Percentiles rank a stretch among this genome's conserved stretches.
These are phyloP conservation scores for Fusarium sp. DNA, from an alignment of 2,329 filamentous ascomycete species.

Conservation along the genomic window DNA sequence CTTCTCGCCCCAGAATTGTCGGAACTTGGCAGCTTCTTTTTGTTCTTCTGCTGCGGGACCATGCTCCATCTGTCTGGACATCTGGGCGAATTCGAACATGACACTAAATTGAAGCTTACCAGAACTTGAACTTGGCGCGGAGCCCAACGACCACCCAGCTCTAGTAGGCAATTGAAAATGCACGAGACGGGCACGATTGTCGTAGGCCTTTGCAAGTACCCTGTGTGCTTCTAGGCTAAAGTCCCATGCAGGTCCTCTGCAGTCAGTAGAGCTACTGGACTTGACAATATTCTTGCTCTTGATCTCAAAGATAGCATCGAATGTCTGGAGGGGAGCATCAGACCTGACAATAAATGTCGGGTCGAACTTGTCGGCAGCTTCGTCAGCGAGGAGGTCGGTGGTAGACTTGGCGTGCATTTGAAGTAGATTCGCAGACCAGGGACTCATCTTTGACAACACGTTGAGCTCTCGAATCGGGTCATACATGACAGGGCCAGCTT, in stretches of 20 bases:
- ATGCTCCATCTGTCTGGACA: slow-evolving; percentile 82
- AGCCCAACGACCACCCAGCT: slow-evolving; percentile 46
- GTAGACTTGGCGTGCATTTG: slow-evolving; percentile 80
- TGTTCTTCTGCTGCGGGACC: slow-evolving; percentile 89
- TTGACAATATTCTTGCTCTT: slow-evolving; percentile 45
- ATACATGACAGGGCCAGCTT: slow-evolving; percentile 75
- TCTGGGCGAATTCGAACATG: slow-evolving; percentile 77
- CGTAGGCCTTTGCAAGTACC: slow-evolving; percentile 76
- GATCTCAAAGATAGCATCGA: slow-evolving; percentile 59
- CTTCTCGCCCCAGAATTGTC: slow-evolving; percentile 94
- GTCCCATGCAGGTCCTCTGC: slow-evolving; percentile 56
- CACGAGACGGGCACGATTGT: slow-evolving; percentile 77
- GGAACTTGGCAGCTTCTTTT: slow-evolving; percentile 82
- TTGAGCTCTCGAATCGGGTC: slow-evolving; percentile 82
- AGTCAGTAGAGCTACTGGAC: slow-evolving; percentile 49
- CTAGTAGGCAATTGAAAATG: slow-evolving; percentile 60
- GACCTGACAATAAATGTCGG: slow-evolving; percentile 79
- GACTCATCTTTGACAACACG: slow-evolving; percentile 87
- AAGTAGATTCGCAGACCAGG: slow-evolving; percentile 82
- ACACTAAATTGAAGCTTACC: slow-evolving; percentile 71
- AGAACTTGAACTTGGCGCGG: slow-evolving; percentile 27
- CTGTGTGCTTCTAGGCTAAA: slow-evolving; percentile 69
- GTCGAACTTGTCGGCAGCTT: slow-evolving; percentile 81
- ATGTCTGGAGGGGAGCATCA: slow-evolving; percentile 65
- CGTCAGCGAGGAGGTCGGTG: slow-evolving; percentile 78